phyloP scores from a whole-genome alignment of 2,329 filamentous ascomycete genomes.

The Fusarium sp. region DNA sequence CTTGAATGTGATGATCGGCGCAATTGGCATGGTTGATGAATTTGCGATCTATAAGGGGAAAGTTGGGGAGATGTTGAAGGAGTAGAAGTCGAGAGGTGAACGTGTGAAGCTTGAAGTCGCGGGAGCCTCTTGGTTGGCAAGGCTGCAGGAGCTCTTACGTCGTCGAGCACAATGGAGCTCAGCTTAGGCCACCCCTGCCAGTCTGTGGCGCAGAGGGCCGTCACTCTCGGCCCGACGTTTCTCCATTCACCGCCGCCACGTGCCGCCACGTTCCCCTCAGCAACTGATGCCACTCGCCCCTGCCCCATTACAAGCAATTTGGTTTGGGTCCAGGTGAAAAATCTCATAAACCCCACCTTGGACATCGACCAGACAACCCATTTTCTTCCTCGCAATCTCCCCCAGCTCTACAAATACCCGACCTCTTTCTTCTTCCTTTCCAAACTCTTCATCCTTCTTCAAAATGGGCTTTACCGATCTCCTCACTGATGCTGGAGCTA shows the following conservation, averaged over 20 bases:
- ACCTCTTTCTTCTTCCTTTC: constrained; percentile 37
- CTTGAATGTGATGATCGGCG: constrained; percentile 94
- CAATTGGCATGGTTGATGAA: constrained; percentile 74
- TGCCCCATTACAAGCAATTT: constrained; percentile 42
- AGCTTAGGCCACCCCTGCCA: constrained; percentile 3
- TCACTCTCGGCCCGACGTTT: constrained; percentile 24
- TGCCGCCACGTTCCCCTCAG: constrained; percentile 37
- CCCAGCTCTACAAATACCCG: constrained; percentile 45
- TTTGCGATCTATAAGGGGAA: not conserved
- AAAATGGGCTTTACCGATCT: constrained; percentile 79
- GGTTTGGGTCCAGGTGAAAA: constrained; percentile 44
- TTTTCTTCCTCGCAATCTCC: constrained; percentile 46
- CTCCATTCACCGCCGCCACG: constrained; percentile 30
- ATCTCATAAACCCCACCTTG: constrained; percentile 55
- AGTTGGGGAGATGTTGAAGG: constrained; percentile 14
- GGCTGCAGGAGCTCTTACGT: constrained; percentile 55
- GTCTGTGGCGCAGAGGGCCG: constrained; percentile 5
- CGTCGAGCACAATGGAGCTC: constrained; percentile 46
- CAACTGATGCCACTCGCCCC: constrained; percentile 24
- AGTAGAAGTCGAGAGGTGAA: constrained; percentile 7
- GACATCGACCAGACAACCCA: constrained; percentile 52
- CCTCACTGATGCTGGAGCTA: constrained; percentile 71
- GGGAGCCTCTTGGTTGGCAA: constrained; percentile 35
- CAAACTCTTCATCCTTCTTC: constrained; percentile 45
- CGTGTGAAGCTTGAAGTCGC: constrained; percentile 7